Evolutionary conservation across 2,329 filamentous ascomycete genomes (phyloP).

Genomic region (Arthroderma sp.): DNA sequence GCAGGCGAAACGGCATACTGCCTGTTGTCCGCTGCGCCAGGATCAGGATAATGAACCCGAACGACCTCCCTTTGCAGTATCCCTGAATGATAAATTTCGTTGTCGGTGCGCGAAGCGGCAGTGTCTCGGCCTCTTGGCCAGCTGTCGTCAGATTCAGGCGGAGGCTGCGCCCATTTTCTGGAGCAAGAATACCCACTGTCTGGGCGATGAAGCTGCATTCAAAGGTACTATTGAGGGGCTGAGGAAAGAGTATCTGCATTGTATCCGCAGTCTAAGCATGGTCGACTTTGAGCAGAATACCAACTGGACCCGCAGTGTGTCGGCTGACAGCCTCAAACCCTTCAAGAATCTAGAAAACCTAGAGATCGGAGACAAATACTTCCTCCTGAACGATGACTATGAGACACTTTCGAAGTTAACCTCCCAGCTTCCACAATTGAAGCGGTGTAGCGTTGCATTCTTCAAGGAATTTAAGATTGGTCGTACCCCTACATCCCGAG

Average conservation of each 20-base stretch:
- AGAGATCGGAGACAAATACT: neutral
- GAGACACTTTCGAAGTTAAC: neutral
- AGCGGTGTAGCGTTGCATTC: neutral
- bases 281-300: neutral
- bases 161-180: slow-evolving; percentile 13
- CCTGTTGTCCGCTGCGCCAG: neutral
- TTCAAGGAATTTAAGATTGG: too few relatives aligned
- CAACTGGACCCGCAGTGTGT: neutral
- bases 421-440: neutral
- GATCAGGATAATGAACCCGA: neutral
- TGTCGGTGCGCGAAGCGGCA: slow-evolving; percentile 1
- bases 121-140: slow-evolving; percentile 9
- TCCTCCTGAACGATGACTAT: neutral
- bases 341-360: slow-evolving; percentile 1
- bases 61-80: neutral
- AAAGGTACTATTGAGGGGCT: neutral
- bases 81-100: neutral
- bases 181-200: neutral
- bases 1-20: neutral
- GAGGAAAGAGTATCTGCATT: neutral
- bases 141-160: slow-evolving; percentile 12
- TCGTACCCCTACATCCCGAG: neutral
- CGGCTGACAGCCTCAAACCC: neutral
- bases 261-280: neutral
- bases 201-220: neutral